Evolutionary conservation across 306 rosid genomes (phyloP).

Genomic region (Trifolium dubium): DNA sequence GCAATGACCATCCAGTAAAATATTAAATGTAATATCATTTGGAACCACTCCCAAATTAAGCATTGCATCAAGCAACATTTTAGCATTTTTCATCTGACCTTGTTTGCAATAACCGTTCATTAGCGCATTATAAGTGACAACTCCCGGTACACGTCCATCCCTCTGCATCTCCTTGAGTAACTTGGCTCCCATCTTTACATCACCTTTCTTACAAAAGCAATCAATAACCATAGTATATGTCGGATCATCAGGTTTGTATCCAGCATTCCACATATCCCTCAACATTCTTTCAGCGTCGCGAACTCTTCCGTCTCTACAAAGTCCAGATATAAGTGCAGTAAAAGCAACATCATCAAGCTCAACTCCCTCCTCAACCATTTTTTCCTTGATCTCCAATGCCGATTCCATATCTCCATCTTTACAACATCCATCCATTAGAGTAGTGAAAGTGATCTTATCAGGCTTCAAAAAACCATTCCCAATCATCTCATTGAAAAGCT

Average conservation of each 20-base stretch:
- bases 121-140: conserved; percentile 83
- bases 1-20: conserved; percentile 87
- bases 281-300: conserved; percentile 61
- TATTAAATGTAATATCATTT: conserved; percentile 83
- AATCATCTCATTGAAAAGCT: conserved; percentile 66
- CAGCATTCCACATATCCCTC: conserved; percentile 75
- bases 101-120: conserved; percentile 86
- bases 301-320: conserved; percentile 73
- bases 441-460: conserved; percentile 81
- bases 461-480: conserved; percentile 60
- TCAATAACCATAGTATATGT: conserved; percentile 80
- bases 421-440: conserved; percentile 83
- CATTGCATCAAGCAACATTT: conserved; percentile 85
- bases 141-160: conserved; percentile 62
- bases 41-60: conserved; percentile 80
- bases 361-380: conserved; percentile 63
- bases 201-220: conserved; percentile 76
- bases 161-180: conserved; percentile 80
- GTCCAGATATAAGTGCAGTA: conserved; percentile 75
- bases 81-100: conserved; percentile 95
- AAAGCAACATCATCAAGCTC: conserved; percentile 75
- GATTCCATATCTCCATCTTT: conserved; percentile 77
- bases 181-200: conserved; percentile 71
- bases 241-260: conserved; percentile 74
- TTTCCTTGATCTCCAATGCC: conserved; percentile 59